Conservation (phyloP, 495 filamentous ascomycete species). For the Trichoderma erinaceum region DNA sequence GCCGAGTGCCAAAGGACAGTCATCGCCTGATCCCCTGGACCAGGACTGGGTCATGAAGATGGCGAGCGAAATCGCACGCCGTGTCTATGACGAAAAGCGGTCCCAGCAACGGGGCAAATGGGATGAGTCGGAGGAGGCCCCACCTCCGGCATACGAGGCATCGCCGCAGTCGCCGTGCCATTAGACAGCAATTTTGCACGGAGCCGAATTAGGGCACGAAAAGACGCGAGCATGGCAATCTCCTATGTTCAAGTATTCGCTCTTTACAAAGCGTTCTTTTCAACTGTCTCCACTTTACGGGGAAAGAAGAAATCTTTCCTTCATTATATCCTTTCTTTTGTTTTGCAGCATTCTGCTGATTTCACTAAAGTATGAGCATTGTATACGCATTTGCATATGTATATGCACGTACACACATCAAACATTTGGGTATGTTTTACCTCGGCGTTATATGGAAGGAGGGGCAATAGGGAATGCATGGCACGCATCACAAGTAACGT, state of each 20-base stretch:
- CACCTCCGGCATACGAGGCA: conserved; percentile 59
- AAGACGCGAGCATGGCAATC: neutral
- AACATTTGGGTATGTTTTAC: neutral
- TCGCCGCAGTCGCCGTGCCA: conserved; percentile 17
- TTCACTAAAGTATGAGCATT: neutral
- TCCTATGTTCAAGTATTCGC: neutral
- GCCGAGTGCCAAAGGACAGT: conserved; percentile 27
- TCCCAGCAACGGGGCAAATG: conserved; percentile 32
- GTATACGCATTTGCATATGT: neutral
- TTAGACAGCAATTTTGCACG: neutral
- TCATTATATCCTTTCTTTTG: conserved; percentile 22
- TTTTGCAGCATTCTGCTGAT: conserved; percentile 8
- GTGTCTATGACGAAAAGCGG: conserved; percentile 63
- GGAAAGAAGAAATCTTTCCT: conserved; percentile 18
- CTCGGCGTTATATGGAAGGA: conserved; percentile 4
- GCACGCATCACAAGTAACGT: conserved; percentile 7
- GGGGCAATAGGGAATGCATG: conserved; percentile 4
- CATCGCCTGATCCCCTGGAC: conserved; percentile 60
- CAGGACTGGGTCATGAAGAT: conserved; percentile 88
- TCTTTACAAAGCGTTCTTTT: neutral
- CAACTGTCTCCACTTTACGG: neutral
- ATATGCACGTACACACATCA: neutral
- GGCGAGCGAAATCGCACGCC: conserved; percentile 80
- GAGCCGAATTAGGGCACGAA: neutral
- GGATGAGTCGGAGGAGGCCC: conserved; percentile 48